A percentile compares a stretch with the other conserved stretches of the same genome.
Conservation (phyloP, 345 rosid species). For the Pugionium dolabratum region DNA sequence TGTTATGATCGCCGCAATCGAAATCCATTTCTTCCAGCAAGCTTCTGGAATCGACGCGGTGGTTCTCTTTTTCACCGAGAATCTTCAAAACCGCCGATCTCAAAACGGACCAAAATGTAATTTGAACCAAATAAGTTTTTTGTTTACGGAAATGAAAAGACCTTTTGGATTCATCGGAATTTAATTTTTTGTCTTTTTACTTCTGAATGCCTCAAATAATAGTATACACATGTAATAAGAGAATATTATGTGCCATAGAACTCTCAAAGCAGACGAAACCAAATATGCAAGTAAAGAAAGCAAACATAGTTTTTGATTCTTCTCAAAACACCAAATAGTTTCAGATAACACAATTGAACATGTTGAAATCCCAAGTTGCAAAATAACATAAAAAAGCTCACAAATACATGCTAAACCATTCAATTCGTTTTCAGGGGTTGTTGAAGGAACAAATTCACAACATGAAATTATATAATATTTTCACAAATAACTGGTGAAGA, state of each 20-base stretch:
- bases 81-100: conserved; percentile 81
- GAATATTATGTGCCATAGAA: too few species aligned
- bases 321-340: too few species aligned
- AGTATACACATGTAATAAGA: too few species aligned
- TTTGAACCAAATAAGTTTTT: not conserved
- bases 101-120: conserved; percentile 28
- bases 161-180: not conserved
- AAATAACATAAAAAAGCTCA: not conserved
- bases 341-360: not conserved
- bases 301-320: too few species aligned
- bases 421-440: conserved; percentile 10
- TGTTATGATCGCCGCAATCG: conserved; percentile 60
- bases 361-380: conserved; percentile 23
- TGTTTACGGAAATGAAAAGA: too few species aligned
- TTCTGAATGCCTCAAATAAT: too few species aligned
- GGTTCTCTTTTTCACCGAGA: conserved; percentile 81
- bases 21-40: conserved; percentile 89
- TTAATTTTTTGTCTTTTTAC: conserved; percentile 9
- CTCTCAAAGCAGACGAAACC: too few species aligned
- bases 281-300: too few species aligned
- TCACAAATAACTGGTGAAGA: conserved; percentile 25
- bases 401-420: not conserved
- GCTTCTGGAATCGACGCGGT: conserved; percentile 82
- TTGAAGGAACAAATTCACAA: conserved; percentile 27
- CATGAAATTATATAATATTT: conserved; percentile 4